Percentiles rank a stretch among this genome's conserved stretches.
These are phyloP conservation scores for Botrytis fragariae DNA, from an alignment of 2,329 filamentous ascomycete genomes.

Conservation along the genomic window DNA sequence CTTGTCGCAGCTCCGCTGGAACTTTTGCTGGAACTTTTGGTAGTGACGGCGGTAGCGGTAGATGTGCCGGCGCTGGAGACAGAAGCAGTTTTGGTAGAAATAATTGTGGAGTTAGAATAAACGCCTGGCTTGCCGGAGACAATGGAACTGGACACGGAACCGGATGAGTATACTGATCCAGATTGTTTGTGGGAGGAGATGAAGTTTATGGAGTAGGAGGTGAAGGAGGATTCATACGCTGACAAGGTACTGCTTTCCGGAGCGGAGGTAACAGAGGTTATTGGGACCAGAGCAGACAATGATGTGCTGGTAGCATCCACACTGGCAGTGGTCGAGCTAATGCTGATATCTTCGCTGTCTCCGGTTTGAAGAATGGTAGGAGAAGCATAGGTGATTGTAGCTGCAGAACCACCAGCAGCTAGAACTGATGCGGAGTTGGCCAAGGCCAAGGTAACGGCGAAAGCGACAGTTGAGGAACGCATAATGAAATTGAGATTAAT, in stretches of 20 bases:
- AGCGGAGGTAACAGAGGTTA: not conserved
- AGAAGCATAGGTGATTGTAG: not conserved
- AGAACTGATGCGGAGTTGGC: slow-evolving; percentile 13
- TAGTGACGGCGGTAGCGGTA: slow-evolving; percentile 8
- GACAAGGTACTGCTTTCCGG: not conserved
- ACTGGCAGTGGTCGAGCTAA: not conserved
- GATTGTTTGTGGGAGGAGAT: not conserved
- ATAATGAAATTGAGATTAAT: slow-evolving; percentile 13
- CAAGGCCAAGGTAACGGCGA: slow-evolving; percentile 17
- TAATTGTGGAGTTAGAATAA: slow-evolving; percentile 11
- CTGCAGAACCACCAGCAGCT: slow-evolving; percentile 4
- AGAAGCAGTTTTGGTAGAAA: slow-evolving; percentile 8
- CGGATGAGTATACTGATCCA: slow-evolving; percentile 1
- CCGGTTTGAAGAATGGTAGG: slow-evolving; percentile 2
- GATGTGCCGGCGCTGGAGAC: not conserved
- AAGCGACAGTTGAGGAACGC: slow-evolving; percentile 20
- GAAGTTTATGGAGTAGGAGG: not conserved
- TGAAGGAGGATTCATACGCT: slow-evolving; percentile 3
- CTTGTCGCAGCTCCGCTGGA: not conserved
- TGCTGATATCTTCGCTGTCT: not conserved
- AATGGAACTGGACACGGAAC: not conserved
- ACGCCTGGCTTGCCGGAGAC: slow-evolving; percentile 11
- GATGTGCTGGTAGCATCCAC: not conserved
- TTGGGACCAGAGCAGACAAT: not conserved
- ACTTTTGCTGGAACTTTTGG: not conserved